These are phyloP conservation scores for Cardamine chenopodiifolia DNA, from an alignment of 345 rosid genomes.

Conservation along the genomic window DNA sequence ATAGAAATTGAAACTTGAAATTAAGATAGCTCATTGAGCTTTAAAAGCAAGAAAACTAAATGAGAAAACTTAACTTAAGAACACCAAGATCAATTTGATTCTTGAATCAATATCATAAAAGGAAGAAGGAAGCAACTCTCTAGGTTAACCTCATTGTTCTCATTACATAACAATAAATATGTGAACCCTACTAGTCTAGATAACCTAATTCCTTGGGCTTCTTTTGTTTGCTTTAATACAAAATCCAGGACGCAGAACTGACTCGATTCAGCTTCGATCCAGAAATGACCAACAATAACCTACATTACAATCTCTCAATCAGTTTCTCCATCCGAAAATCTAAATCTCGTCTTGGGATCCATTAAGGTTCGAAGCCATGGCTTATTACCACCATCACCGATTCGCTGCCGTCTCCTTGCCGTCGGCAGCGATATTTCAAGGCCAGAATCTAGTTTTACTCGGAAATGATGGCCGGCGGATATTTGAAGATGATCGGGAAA, in stretches of 20 bases:
- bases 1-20: no score
- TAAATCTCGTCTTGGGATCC: not conserved
- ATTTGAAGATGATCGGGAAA: not conserved
- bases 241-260: not conserved
- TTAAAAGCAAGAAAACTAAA: no score
- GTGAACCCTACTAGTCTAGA: no score
- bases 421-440: not conserved
- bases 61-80: no score
- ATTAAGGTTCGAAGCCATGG: not conserved
- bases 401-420: not conserved
- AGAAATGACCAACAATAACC: not conserved
- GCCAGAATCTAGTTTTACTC: not conserved
- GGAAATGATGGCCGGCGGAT: not conserved
- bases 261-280: not conserved
- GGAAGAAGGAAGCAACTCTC: no score
- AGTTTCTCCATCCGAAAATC: not conserved
- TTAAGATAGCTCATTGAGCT: no score
- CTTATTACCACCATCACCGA: not conserved
- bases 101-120: no score
- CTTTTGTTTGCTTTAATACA: no score
- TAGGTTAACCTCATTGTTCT: no score
- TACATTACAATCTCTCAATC: not conserved
- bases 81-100: no score
- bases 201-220: no score
- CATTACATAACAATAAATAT: no score